Evolutionary conservation across 1,284 basidiomycete genomes (phyloP).

Genomic region (Microbotryomycetes sp.): DNA sequence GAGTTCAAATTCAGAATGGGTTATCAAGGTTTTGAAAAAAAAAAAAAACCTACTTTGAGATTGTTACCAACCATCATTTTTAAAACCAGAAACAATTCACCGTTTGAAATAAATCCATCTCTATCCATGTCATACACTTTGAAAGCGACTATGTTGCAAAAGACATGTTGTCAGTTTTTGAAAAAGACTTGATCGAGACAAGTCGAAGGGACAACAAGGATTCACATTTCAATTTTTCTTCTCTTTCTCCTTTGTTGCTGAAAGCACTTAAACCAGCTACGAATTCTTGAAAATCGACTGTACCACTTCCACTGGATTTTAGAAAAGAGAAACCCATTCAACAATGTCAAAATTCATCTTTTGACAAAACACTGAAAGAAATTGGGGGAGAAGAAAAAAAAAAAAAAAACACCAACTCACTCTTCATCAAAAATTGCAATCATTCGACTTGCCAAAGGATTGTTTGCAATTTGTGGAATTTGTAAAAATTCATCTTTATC

Average conservation of each 20-base stretch:
- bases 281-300: constrained; percentile 98
- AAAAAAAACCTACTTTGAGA: constrained; percentile 60
- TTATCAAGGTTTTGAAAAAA: too few species aligned
- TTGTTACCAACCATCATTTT: constrained; percentile 99
- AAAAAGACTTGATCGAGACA: too few species aligned
- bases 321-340: too few species aligned
- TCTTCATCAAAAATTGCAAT: constrained; percentile 99
- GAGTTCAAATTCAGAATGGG: neutral
- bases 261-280: constrained; percentile 96
- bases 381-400: too few species aligned
- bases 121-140: constrained; percentile 99
- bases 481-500: constrained; percentile 98
- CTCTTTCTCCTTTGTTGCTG: constrained; percentile 86
- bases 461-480: constrained; percentile 97
- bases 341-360: too few species aligned
- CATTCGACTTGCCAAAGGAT: constrained; percentile 92
- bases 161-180: neutral
- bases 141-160: constrained; percentile 67
- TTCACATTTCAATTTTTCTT: constrained; percentile 93
- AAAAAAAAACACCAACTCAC: constrained; percentile 51
- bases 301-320: constrained; percentile 74
- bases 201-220: too few species aligned
- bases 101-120: constrained; percentile 97
- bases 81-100: constrained; percentile 92
- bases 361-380: too few species aligned